These are phyloP conservation scores for Akanthomyces muscarius DNA, from an alignment of 2,329 filamentous ascomycete genomes.

Conservation along the genomic window DNA sequence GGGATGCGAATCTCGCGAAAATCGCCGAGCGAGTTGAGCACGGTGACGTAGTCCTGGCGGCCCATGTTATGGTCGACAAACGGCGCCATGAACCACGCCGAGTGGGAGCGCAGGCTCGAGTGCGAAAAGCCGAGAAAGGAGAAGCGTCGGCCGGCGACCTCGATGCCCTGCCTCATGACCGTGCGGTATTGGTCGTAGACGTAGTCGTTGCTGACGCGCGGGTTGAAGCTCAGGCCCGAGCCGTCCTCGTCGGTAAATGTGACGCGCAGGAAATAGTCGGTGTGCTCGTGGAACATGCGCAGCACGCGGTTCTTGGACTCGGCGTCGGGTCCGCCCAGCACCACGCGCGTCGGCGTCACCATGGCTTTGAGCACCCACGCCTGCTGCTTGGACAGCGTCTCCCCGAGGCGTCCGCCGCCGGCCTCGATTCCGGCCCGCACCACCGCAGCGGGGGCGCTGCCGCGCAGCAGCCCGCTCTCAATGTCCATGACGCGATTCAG, in stretches of 20 bases:
- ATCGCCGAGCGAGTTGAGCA: conserved; percentile 47
- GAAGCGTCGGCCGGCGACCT: conserved; percentile 59
- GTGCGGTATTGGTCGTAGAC: conserved; percentile 58
- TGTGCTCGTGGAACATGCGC: conserved; percentile 57
- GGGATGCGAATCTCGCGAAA: conserved; percentile 50
- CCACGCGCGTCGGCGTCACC: conserved; percentile 57
- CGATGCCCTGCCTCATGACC: conserved; percentile 56
- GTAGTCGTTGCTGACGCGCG: conserved; percentile 39
- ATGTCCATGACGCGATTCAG: conserved; percentile 35
- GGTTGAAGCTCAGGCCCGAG: conserved; percentile 56
- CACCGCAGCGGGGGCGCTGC: too few relatives aligned
- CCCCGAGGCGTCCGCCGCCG: conserved; percentile 24
- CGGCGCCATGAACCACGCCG: conserved; percentile 58
- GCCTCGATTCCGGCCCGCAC: too few relatives aligned
- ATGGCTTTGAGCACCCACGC: conserved; percentile 50
- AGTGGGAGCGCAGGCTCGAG: conserved; percentile 69
- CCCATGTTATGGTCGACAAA: conserved; percentile 36
- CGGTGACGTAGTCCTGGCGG: conserved; percentile 36
- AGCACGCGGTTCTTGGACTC: conserved; percentile 69
- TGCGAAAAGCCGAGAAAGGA: conserved; percentile 74
- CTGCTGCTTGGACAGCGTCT: conserved; percentile 35
- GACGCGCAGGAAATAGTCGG: conserved; percentile 65
- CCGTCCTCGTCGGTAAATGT: conserved; percentile 73
- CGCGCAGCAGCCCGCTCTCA: conserved; percentile 35
- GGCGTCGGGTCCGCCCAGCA: conserved; percentile 56